Base-by-base conservation (phyloP, 768 basidiomycete species). In the Cubamyces sp. region DNA sequence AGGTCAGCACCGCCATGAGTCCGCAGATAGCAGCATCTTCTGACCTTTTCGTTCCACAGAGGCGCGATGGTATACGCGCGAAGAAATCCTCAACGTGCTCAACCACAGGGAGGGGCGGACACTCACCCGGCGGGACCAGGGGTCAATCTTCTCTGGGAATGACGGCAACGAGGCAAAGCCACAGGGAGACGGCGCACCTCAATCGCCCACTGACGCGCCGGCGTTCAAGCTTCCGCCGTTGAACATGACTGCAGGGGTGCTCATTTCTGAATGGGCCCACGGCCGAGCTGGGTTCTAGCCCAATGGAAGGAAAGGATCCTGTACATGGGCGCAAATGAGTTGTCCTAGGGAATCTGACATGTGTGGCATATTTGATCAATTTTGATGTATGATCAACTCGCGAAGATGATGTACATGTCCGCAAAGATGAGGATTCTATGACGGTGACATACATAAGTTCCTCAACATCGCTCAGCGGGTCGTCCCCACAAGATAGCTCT, bases 31-130 rank as follows among this genome's bases (percentile, higher is more conserved):
- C 21, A 25, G 41, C 45, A 45, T 47, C 50, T 21, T 49, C 16
- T 41, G 30, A 30, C 34, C 28, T 46, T 46, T 19, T 15, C 4
- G n/a, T n/a, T 15, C 50, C 53, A 9, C 69, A 95, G 95, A 98
- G 70, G 95, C 94, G 1, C 83, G 83, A 48, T 99, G 93, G 93
- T 97, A 87, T 75, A 87, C 87, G 8, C 86, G 91, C 4, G 83
- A 83, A 18, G 87, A 94, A 68, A 80, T 98, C 34, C 74, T 82
- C 7, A 74, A 78, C 0, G 84, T 94, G 5, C 77, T 97, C 16
- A 73, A 76, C 18, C 82, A 87, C 67, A 72, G 74, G 3, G 71
- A 76, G 3, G 87, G 87, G 5, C 84, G 82, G 5, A 75, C 68
- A 23, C 78, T 87, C 52, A 67, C 74, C 18, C 71, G 74, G 9